These are phyloP conservation scores for Fusarium falciforme DNA, from an alignment of 2,329 filamentous ascomycete species.

Conservation along the genomic window DNA sequence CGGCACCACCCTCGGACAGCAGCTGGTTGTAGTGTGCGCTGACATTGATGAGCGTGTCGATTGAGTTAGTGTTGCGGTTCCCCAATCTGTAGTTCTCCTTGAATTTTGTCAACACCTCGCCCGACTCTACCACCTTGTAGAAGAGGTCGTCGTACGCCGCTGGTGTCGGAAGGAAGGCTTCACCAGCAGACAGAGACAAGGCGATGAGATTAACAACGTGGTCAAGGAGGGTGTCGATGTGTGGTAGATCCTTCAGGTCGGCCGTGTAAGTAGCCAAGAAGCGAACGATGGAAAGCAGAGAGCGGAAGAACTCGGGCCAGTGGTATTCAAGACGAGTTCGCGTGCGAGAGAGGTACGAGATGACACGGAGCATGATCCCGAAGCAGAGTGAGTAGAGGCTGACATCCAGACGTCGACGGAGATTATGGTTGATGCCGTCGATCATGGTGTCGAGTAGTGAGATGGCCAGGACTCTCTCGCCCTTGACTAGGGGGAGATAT, in stretches of 20 bases:
- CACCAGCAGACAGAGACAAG: constrained; percentile 85
- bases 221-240: constrained; percentile 80
- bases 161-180: constrained; percentile 89
- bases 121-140: constrained; percentile 96
- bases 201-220: constrained; percentile 85
- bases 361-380: constrained; percentile 82
- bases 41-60: constrained; percentile 86
- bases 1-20: constrained; percentile 66
- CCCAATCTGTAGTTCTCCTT: constrained; percentile 77
- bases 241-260: constrained; percentile 76
- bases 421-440: constrained; percentile 93
- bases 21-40: constrained; percentile 89
- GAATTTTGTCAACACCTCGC: constrained; percentile 85
- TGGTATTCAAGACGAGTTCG: constrained; percentile 88
- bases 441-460: constrained; percentile 87
- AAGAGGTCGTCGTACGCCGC: constrained; percentile 95
- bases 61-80: constrained; percentile 73
- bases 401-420: constrained; percentile 85
- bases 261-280: constrained; percentile 89
- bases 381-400: constrained; percentile 85
- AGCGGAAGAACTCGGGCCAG: constrained; percentile 95
- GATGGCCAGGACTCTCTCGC: constrained; percentile 79
- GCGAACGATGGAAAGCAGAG: constrained; percentile 85
- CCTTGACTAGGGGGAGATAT: constrained; percentile 79
- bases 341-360: constrained; percentile 86